phyloP scores from a whole-genome alignment of 2,329 filamentous ascomycete species.

The Penicillium sp. region DNA sequence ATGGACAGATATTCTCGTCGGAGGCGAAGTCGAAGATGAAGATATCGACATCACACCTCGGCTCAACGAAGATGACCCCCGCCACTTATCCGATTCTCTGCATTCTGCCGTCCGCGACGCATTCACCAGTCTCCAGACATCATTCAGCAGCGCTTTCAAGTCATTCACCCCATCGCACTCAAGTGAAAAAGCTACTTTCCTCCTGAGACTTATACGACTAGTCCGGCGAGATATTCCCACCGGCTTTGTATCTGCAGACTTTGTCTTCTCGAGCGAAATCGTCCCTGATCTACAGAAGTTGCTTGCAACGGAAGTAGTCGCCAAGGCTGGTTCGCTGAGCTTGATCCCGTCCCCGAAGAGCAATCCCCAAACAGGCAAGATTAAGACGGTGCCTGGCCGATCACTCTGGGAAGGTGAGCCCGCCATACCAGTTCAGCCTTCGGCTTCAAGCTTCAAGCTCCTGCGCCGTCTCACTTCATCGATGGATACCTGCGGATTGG shows the following conservation, averaged over 20 bases:
- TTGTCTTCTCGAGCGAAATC: conserved; percentile 58
- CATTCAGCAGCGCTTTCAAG: conserved; percentile 45
- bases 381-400: conserved; percentile 58
- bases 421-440: conserved; percentile 74
- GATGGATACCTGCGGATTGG: conserved; percentile 71
- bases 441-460: conserved; percentile 70
- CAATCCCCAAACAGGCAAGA: conserved; percentile 32
- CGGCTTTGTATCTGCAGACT: conserved; percentile 40
- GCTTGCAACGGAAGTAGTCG: conserved; percentile 57
- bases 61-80: conserved; percentile 71
- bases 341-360: conserved; percentile 16
- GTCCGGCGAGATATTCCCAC: conserved; percentile 66
- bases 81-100: conserved; percentile 60
- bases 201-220: conserved; percentile 72
- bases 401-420: conserved; percentile 79
- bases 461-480: conserved; percentile 62
- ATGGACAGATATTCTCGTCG: conserved; percentile 43
- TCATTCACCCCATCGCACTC: conserved; percentile 48
- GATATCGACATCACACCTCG: conserved; percentile 40
- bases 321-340: conserved; percentile 45
- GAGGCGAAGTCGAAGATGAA: conserved; percentile 41
- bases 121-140: conserved; percentile 54
- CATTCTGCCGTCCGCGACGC: conserved; percentile 57
- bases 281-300: conserved; percentile 64
- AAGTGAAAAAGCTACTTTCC: conserved; percentile 59